Conservation (phyloP, 768 basidiomycete genomes). For the Russula vinacea region DNA sequence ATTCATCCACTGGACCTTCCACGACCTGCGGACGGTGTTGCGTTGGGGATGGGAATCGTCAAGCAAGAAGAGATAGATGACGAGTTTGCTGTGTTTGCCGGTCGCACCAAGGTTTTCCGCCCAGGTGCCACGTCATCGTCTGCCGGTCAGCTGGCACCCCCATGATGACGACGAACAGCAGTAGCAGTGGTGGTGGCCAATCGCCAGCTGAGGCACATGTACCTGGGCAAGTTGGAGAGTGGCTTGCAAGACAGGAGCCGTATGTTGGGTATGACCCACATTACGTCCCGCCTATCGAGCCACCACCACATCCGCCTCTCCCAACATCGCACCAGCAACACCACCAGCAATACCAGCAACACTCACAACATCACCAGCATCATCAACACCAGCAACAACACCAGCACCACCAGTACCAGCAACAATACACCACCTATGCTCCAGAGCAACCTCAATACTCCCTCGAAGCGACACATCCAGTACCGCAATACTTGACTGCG, state of each 20-base stretch:
- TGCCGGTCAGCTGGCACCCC: neutral
- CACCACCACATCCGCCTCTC: neutral
- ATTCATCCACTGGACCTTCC: slow-evolving; percentile 29
- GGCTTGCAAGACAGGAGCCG: slow-evolving; percentile 19
- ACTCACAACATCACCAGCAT: neutral
- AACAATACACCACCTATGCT: slow-evolving; percentile 19
- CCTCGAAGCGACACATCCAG: slow-evolving; percentile 2
- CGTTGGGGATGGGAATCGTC: slow-evolving; percentile 43
- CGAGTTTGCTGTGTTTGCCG: slow-evolving; percentile 67
- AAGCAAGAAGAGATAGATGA: slow-evolving; percentile 57
- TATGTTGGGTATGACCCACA: slow-evolving; percentile 15
- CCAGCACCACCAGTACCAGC: slow-evolving; percentile 1
- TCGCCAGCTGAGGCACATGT: slow-evolving; percentile 8
- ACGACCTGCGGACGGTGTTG: slow-evolving; percentile 38
- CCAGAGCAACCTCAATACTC: slow-evolving; percentile 22
- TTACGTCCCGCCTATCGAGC: slow-evolving; percentile 11
- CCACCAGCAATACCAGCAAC: neutral
- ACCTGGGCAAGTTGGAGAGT: slow-evolving; percentile 9
- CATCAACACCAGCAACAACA: neutral
- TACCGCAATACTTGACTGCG: slow-evolving; percentile 12
- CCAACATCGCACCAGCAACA: neutral
- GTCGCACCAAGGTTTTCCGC: slow-evolving; percentile 60
- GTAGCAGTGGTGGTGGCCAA: neutral
- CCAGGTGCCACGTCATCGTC: slow-evolving; percentile 38
- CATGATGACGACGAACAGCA: neutral